Evolutionary conservation across 805 yeast species (phyloP).

Genomic region (Kluyveromyces aestuarii): DNA sequence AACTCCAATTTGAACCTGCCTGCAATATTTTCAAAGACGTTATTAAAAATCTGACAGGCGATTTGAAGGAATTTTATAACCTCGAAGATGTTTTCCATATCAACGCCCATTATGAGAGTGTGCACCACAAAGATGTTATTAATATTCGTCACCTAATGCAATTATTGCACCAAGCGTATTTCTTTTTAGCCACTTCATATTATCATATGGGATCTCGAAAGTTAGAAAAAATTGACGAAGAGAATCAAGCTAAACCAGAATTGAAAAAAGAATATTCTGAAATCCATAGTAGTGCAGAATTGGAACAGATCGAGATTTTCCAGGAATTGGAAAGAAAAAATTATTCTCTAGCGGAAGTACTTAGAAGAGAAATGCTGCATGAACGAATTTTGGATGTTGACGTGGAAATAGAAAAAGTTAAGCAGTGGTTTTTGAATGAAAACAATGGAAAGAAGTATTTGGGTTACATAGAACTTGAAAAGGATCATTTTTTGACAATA

Average conservation of each 20-base stretch:
- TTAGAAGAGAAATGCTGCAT: conserved; percentile 44
- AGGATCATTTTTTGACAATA: not conserved
- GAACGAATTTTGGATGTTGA: conserved; percentile 27
- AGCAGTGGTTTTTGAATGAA: conserved; percentile 6
- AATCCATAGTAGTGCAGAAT: conserved; percentile 20
- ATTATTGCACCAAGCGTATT: conserved; percentile 64
- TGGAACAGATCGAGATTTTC: conserved; percentile 24
- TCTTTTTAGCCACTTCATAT: conserved; percentile 50
- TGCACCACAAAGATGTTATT: not conserved
- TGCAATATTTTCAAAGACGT: conserved; percentile 36
- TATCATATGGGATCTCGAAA: conserved; percentile 22
- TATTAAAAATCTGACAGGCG: conserved; percentile 25
- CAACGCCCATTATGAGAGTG: not conserved
- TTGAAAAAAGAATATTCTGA: conserved; percentile 16
- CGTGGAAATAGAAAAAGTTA: conserved; percentile 19
- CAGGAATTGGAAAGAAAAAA: conserved; percentile 40
- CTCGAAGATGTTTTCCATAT: conserved; percentile 13
- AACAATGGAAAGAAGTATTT: conserved; percentile 1
- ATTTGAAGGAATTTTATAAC: conserved; percentile 15
- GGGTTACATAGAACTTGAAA: not conserved
- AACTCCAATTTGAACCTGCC: conserved; percentile 44
- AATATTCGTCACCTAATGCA: conserved; percentile 28
- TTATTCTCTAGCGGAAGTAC: conserved; percentile 52
- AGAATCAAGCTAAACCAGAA: conserved; percentile 11
- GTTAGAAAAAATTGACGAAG: conserved; percentile 21